Base-by-base conservation (phyloP, 108 stramenopile genomes). In the Mayamaea pseudoterrestris region DNA sequence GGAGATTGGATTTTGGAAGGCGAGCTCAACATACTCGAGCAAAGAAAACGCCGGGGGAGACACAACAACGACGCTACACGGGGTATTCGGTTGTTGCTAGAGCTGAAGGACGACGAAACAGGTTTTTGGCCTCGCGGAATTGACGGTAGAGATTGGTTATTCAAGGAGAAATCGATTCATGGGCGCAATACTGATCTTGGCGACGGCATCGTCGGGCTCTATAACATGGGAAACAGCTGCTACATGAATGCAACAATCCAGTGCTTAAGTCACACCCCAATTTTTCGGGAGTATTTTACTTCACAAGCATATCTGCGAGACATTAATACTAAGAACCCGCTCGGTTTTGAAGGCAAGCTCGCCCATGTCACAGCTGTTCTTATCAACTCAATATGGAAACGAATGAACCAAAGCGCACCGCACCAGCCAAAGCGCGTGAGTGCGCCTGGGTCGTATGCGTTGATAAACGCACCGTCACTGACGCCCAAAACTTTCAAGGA, bases 141-240 rank as follows among this genome's bases (percentile, higher is more conserved):
- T 1, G 64, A 75, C 61, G 76, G 70, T 2, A 68, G 57, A 24
- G 36, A 63, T 21, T 65, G 70, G 63, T 45, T 44, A 0, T 68
- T 63, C 20, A 17, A 25, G 45, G 50, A 53, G 3, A 58, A 24
- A 29, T 35, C 32, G 20, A 56, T 50, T 35, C 49, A 62, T 27
- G 32, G 17, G 7, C 56, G 60, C 25, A 61, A 52, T 13, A 25
- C 60, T 3, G 53, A 66, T 34, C 58, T 71, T 2, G 90, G 90
- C 9, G 78, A 92, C 65, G 90, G 90, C 30, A 60, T 86, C 34
- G 74, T 88, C 9, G 91, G 91, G 12, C 58, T 93, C 47, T 73
- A 76, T 51, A 93, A 93, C 55, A 82, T 93, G 83, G 90, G 87
- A 12, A 98, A 98, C 51, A 96, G 93, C 18, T 98, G 97, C 80